Evolutionary conservation across 1,139 yeast genomes (phyloP).

Genomic region (Candida gigantensis): DNA sequence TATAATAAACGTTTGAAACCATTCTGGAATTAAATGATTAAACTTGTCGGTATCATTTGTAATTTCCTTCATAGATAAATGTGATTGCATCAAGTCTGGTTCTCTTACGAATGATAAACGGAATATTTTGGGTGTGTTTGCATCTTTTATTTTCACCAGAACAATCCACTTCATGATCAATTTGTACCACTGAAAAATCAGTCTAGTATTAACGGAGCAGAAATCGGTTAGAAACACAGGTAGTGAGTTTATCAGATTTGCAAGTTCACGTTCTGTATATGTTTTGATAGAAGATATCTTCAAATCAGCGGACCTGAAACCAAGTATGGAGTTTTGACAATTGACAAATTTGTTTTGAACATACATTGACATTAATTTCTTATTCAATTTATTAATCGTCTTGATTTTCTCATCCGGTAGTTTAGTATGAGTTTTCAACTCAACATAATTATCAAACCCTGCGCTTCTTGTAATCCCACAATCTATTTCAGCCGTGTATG

Average conservation of each 20-base stretch:
- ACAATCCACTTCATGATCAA: constrained; percentile 18
- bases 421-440: constrained; percentile 24
- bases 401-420: constrained; percentile 11
- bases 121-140: constrained; percentile 8
- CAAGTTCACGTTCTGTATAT: constrained; percentile 19
- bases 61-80: constrained; percentile 7
- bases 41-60: constrained; percentile 13
- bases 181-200: constrained; percentile 21
- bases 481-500: constrained; percentile 29
- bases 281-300: constrained; percentile 21
- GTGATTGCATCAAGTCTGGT: constrained; percentile 13
- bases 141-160: constrained; percentile 3
- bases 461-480: constrained; percentile 14
- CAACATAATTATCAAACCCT: constrained; percentile 21
- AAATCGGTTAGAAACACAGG: constrained; percentile 17
- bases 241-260: constrained; percentile 14
- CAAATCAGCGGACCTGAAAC: constrained; percentile 22
- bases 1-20: constrained; percentile 19
- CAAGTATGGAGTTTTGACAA: constrained; percentile 21
- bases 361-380: constrained; percentile 21
- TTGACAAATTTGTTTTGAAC: constrained; percentile 25
- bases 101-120: constrained; percentile 11
- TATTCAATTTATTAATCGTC: constrained; percentile 14
- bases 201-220: constrained; percentile 17
- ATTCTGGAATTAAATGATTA: constrained; percentile 18